Percentiles rank a stretch among this genome's conserved stretches.
Evolutionary conservation across 495 filamentous ascomycete genomes (phyloP).

Genomic region (Copromyces sp.): DNA sequence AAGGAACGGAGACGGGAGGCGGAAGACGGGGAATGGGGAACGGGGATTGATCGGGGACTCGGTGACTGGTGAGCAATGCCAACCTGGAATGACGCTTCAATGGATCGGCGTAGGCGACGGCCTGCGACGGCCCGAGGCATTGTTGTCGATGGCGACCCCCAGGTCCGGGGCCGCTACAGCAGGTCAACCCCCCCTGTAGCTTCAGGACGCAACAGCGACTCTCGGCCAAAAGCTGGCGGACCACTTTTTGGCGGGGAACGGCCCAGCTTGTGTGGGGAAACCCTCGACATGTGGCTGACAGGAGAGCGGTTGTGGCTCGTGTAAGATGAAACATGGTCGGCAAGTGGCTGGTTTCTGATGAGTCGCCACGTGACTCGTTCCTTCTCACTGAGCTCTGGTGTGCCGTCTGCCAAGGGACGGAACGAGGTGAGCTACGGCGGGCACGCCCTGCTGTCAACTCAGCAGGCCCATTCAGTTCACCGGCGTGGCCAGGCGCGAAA

Average conservation of each 20-base stretch:
- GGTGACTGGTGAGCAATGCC: neutral
- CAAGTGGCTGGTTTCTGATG: neutral
- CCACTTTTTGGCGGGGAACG: neutral
- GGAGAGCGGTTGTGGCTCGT: neutral
- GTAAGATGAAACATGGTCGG: neutral
- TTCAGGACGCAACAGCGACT: neutral
- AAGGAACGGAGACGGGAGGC: neutral
- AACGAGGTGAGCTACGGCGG: neutral
- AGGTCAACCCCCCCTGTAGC: neutral
- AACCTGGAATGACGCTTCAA: neutral
- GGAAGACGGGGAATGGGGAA: neutral
- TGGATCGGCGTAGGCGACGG: constrained; percentile 10
- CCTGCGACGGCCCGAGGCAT: constrained; percentile 25
- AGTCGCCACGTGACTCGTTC: neutral
- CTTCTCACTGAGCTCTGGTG: neutral
- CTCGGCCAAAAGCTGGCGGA: neutral
- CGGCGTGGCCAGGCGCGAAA: constrained; percentile 18
- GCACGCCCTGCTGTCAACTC: neutral
- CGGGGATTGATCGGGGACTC: neutral
- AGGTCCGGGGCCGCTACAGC: neutral
- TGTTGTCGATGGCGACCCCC: neutral
- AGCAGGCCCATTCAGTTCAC: constrained; percentile 4
- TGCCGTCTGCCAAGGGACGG: neutral
- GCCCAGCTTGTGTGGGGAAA: neutral
- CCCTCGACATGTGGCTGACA: neutral